A percentile compares a stretch with the other conserved stretches of the same genome.
Evolutionary conservation across 108 stramenopile species (phyloP).

Genomic region (Ochromonas danica): DNA sequence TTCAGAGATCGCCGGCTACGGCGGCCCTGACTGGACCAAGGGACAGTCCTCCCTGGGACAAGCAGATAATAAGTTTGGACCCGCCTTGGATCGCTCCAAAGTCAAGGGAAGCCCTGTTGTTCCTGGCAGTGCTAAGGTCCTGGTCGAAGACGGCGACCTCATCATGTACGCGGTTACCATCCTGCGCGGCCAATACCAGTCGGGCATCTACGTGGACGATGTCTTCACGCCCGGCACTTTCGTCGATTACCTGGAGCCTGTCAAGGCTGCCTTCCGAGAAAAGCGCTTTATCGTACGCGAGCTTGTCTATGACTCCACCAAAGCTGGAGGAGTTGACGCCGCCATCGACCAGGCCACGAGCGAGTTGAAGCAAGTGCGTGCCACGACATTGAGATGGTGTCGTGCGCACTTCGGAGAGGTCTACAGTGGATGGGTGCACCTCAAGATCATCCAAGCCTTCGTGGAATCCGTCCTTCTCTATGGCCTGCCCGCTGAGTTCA

Average conservation of each 20-base stretch:
- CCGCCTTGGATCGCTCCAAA: slow-evolving; percentile 70
- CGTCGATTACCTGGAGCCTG: slow-evolving; percentile 77
- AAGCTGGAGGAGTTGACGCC: slow-evolving; percentile 72
- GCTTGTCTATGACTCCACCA: slow-evolving; percentile 74
- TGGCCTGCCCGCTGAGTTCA: slow-evolving; percentile 90
- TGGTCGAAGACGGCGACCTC: slow-evolving; percentile 74
- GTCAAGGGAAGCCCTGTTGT: slow-evolving; percentile 85
- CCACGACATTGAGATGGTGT: slow-evolving; percentile 83
- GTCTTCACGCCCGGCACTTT: slow-evolving; percentile 67
- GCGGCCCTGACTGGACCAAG: slow-evolving; percentile 76
- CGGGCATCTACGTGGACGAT: slow-evolving; percentile 83
- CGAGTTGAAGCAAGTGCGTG: slow-evolving; percentile 44
- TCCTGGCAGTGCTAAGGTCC: slow-evolving; percentile 60
- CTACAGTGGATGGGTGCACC: slow-evolving; percentile 94
- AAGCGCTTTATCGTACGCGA: slow-evolving; percentile 84
- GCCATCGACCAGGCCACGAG: slow-evolving; percentile 49
- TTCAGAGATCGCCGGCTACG: slow-evolving; percentile 73
- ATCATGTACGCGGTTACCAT: slow-evolving; percentile 83
- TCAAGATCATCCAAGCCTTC: slow-evolving; percentile 93
- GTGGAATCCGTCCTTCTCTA: slow-evolving; percentile 92
- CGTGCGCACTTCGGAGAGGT: slow-evolving; percentile 94
- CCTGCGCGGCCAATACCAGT: slow-evolving; percentile 76
- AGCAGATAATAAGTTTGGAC: slow-evolving; percentile 66
- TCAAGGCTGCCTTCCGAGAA: slow-evolving; percentile 75
- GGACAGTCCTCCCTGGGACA: slow-evolving; percentile 64